Percentiles rank a stretch among this genome's conserved stretches.
Evolutionary conservation across 140 eudicot species (phyloP).

Genomic region (Cichorium intybus): DNA sequence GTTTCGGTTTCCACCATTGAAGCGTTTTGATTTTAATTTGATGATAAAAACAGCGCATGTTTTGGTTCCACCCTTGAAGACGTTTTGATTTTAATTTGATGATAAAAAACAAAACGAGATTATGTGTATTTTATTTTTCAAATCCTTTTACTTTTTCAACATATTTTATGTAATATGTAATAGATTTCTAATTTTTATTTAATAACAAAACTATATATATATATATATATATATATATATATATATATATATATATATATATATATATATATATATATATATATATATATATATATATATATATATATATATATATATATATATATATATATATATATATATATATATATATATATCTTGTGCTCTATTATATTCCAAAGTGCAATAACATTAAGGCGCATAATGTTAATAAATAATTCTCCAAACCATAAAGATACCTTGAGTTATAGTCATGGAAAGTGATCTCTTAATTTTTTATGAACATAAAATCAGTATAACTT

Average conservation of each 20-base stretch:
- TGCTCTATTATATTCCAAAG: not conserved
- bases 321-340: too few relatives aligned
- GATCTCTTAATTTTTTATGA: not conserved
- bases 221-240: too few relatives aligned
- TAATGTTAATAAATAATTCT: not conserved
- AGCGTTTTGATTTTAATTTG: not conserved
- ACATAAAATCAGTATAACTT: not conserved
- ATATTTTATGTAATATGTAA: not conserved
- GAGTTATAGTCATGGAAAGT: not conserved
- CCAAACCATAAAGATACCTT: not conserved
- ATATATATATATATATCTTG: not conserved
- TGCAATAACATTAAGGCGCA: not conserved
- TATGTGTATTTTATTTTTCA: not conserved
- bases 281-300: not conserved
- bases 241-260: too few relatives aligned
- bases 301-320: too few relatives aligned
- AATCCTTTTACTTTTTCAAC: not conserved
- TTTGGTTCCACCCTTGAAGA: not conserved
- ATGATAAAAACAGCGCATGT: not conserved
- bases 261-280: not conserved
- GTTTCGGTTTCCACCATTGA: not conserved
- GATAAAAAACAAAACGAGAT: not conserved
- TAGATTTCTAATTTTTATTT: not conserved
- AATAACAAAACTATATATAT: not conserved
- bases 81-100: not conserved